Evolutionary conservation across 1,139 yeast species (phyloP).

Genomic region (Taiozyma onychis): DNA sequence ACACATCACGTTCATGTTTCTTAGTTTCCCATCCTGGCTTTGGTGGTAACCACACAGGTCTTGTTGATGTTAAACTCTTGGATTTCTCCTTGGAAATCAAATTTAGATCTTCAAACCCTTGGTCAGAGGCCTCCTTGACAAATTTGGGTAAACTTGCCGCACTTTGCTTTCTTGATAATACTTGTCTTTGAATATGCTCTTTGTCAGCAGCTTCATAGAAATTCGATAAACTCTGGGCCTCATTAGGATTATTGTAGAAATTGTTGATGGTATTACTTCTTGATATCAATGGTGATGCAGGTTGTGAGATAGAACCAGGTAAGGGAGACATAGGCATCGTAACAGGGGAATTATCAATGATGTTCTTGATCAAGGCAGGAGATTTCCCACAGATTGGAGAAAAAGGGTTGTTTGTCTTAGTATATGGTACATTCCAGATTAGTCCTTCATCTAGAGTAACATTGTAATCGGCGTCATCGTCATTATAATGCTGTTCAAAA

Average conservation of each 20-base stretch:
- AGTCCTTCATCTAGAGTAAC: constrained; percentile 29
- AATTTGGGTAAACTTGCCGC: constrained; percentile 31
- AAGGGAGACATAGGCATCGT: constrained; percentile 34
- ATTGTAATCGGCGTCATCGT: constrained; percentile 22
- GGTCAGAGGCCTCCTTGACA: constrained; percentile 29
- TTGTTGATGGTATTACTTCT: constrained; percentile 1
- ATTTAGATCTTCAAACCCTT: constrained; percentile 41
- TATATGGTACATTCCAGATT: constrained; percentile 44
- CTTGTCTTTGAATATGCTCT: constrained; percentile 30
- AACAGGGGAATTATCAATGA: constrained; percentile 19
- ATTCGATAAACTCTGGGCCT: constrained; percentile 33
- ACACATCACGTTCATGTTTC: constrained; percentile 53
- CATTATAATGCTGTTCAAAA: constrained; percentile 31
- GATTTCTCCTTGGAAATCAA: constrained; percentile 37
- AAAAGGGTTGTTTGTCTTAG: constrained; percentile 26
- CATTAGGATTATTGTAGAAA: constrained; percentile 17
- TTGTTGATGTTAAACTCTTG: constrained; percentile 41
- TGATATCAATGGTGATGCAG: constrained; percentile 4
- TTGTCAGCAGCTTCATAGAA: constrained; percentile 37
- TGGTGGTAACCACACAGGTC: constrained; percentile 71
- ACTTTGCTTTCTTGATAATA: constrained; percentile 30
- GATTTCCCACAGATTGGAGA: constrained; percentile 22
- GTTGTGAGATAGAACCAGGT: constrained; percentile 23
- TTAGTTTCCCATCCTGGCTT: constrained; percentile 48
- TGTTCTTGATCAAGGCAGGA: constrained; percentile 15